A percentile compares a stretch with the other conserved stretches of the same genome.
phyloP scores from a whole-genome alignment of 345 rosid species.

The Sonneratia alba region DNA sequence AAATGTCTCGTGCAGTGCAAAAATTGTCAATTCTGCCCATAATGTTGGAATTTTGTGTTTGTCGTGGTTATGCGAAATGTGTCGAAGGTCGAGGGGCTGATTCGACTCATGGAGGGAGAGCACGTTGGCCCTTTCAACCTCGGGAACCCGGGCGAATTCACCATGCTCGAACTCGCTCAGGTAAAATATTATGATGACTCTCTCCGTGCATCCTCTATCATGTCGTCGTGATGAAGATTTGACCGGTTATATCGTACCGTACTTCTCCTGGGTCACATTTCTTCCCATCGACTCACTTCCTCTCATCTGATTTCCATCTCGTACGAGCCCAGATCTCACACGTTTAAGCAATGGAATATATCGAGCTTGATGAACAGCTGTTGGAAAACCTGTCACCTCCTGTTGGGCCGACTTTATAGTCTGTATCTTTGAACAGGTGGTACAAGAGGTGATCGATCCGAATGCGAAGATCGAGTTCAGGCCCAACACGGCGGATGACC shows the following conservation, averaged over 20 bases:
- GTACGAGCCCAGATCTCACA: too few relatives aligned
- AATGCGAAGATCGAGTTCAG: slow-evolving; percentile 76
- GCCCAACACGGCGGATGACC: slow-evolving; percentile 85
- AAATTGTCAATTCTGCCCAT: too few relatives aligned
- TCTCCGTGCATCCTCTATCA: background rate
- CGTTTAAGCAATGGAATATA: too few relatives aligned
- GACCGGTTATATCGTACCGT: background rate
- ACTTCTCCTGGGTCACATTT: too few relatives aligned
- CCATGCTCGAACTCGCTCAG: slow-evolving; percentile 94
- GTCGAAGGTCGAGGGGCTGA: slow-evolving; percentile 76
- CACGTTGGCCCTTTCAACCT: slow-evolving; percentile 90
- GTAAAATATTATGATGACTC: slow-evolving; percentile 17
- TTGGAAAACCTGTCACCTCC: too few relatives aligned
- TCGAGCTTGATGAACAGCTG: too few relatives aligned
- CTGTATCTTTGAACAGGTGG: slow-evolving; percentile 37
- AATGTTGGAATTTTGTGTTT: too few relatives aligned
- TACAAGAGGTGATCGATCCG: slow-evolving; percentile 67
- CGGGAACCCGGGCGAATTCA: slow-evolving; percentile 73
- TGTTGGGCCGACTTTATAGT: too few relatives aligned
- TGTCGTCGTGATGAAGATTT: background rate
- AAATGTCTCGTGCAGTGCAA: too few relatives aligned
- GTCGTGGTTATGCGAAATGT: too few relatives aligned
- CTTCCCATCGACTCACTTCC: too few relatives aligned
- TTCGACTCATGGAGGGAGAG: slow-evolving; percentile 94
- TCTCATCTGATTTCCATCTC: too few relatives aligned